Conservation (phyloP, 345 rosid genomes). For the Pistacia integerrima region DNA sequence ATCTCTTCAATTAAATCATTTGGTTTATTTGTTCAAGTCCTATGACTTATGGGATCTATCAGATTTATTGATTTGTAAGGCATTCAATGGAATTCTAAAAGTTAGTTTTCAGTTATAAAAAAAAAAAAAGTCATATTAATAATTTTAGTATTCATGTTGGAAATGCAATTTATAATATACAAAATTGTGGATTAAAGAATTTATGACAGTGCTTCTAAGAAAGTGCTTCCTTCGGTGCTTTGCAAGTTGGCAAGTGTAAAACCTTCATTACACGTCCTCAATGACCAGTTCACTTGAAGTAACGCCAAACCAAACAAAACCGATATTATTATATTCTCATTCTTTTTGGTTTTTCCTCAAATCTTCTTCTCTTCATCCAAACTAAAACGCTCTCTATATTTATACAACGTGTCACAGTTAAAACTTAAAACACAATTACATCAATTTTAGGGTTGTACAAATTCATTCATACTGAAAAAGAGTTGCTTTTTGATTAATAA, state of each 20-base stretch:
- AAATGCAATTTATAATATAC: too few relatives aligned
- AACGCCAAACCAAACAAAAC: not conserved
- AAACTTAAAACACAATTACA: not conserved
- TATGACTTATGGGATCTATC: too few relatives aligned
- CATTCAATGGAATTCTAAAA: too few relatives aligned
- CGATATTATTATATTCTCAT: not conserved
- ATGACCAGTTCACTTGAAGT: not conserved
- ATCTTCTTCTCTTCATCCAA: not conserved
- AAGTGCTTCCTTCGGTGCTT: not conserved
- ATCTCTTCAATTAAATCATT: too few relatives aligned
- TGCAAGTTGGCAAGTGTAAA: not conserved
- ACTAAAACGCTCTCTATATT: not conserved
- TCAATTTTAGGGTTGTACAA: too few relatives aligned
- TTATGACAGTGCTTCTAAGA: not conserved
- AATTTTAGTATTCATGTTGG: too few relatives aligned
- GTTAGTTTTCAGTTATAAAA: too few relatives aligned
- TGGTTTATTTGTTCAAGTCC: too few relatives aligned
- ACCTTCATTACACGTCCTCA: not conserved
- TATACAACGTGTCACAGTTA: not conserved
- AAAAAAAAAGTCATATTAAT: too few relatives aligned
- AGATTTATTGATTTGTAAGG: too few relatives aligned
- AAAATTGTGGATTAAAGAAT: too few relatives aligned
- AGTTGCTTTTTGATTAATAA: not conserved
- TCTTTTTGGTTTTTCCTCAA: not conserved
- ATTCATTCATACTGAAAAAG: too few relatives aligned